Base-by-base conservation (phyloP, 1,284 basidiomycete genomes). In the Hemileia vastatrix region DNA sequence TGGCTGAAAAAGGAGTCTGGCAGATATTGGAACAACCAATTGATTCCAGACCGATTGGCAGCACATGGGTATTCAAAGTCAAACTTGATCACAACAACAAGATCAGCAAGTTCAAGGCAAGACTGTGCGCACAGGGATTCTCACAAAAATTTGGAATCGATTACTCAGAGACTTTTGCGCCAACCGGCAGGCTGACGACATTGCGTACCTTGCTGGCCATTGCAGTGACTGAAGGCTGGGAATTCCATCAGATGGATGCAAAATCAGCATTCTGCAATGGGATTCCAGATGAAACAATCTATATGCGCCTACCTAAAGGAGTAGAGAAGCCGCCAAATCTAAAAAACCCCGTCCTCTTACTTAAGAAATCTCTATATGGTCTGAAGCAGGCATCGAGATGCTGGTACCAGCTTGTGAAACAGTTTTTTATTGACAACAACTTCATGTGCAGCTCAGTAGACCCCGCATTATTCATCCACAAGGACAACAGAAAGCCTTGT, bases 11-110 rank as follows among this genome's bases (percentile, higher is more conserved):
- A 18, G 6, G 32, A 2, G 50, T 27, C 3, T 52, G 50, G 50
- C 3, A 24, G 3, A 3, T 19, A 4, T n/a, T 23, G 23, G 9
- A 23, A 2, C 4, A n/a, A 11, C 8, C 8, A 6, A 6, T 27
- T 4, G 23, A 31, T 11, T 23, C 23, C n/a, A 2, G 2, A 3
- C 27, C 6, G 13, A 40, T 55, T 2, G 43, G 43, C 13, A 40
- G 33, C 18, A 55, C 54, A 40, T 55, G 54, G 54, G 54, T 55
- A 6, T 55, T 55, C 18, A 55, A 55, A 18, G 21, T 55, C 1
- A 55, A 55, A 23, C 43, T 24, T 4, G 50, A 55, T 44, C 40
- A 53, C 9, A 23, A 32, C 51, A 53, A 53, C 4, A 33, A 31
- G 3, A 18, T 32, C 4, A 53, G 11, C 2, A 32, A 53, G 36